Percentiles rank a stretch among this genome's conserved stretches.
phyloP scores from a whole-genome alignment of 352 stramenopile species.

The Phytophthora megakarya region DNA sequence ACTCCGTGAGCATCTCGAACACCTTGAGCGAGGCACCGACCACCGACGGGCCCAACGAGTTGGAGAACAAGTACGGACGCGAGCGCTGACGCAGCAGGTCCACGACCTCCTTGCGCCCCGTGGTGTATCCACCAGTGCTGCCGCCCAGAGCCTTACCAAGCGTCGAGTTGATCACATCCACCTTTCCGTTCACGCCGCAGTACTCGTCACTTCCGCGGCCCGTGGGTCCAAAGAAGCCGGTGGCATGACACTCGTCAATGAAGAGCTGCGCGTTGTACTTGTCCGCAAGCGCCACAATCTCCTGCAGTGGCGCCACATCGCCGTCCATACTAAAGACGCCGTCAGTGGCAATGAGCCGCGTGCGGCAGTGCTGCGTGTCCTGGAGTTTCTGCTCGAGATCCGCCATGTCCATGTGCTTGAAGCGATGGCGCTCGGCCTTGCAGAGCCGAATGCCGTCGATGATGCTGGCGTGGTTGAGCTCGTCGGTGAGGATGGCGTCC shows the following conservation, averaged over 20 bases:
- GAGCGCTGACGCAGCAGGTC: slow-evolving; percentile 91
- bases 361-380: slow-evolving; percentile 89
- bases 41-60: slow-evolving; percentile 92
- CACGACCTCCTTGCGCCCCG: slow-evolving; percentile 88
- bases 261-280: slow-evolving; percentile 94
- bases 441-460: slow-evolving; percentile 95
- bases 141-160: slow-evolving; percentile 94
- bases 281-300: slow-evolving; percentile 91
- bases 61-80: slow-evolving; percentile 94
- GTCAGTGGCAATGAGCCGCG: slow-evolving; percentile 92
- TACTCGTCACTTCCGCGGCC: slow-evolving; percentile 93
- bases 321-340: slow-evolving; percentile 97
- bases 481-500: slow-evolving; percentile 93
- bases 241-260: slow-evolving; percentile 95
- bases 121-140: slow-evolving; percentile 93
- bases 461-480: slow-evolving; percentile 95
- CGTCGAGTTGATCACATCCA: slow-evolving; percentile 96
- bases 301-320: slow-evolving; percentile 90
- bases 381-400: slow-evolving; percentile 92
- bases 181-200: slow-evolving; percentile 85
- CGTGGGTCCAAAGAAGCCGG: slow-evolving; percentile 92
- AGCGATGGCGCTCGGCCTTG: slow-evolving; percentile 93
- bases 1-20: slow-evolving; percentile 92
- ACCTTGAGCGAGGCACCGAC: slow-evolving; percentile 93
- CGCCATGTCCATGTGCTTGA: slow-evolving; percentile 93